phyloP scores from a whole-genome alignment of 331 rosid species.

The Dryas integrifolia region DNA sequence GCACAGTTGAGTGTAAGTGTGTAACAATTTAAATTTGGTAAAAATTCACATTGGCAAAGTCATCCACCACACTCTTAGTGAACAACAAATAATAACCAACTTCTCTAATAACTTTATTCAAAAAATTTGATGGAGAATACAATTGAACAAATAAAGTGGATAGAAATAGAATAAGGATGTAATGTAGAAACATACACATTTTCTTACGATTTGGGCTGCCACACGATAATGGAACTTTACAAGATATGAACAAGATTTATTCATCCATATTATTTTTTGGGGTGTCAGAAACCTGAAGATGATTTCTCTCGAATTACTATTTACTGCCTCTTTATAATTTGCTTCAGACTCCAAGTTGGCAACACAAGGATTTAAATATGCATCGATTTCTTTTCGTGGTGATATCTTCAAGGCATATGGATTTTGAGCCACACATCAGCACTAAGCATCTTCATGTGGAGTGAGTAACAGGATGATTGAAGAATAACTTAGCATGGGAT shows the following conservation, averaged over 20 bases:
- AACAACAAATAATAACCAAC: background rate
- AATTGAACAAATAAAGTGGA: background rate
- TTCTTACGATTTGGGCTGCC: background rate
- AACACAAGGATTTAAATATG: background rate
- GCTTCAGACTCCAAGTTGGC: background rate
- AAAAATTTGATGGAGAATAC: background rate
- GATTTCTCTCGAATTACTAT: background rate
- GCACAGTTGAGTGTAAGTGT: too few relatives aligned
- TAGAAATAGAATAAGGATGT: background rate
- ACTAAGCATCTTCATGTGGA: conserved; percentile 46
- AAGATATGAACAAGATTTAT: conserved; percentile 7
- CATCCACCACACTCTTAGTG: background rate
- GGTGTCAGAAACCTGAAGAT: background rate
- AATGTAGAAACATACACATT: background rate
- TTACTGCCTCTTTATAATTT: background rate
- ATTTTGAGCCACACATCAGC: conserved; percentile 2
- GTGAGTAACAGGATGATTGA: conserved; percentile 67
- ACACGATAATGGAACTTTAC: background rate
- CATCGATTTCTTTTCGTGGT: background rate
- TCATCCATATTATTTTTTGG: background rate
- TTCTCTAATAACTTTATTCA: background rate
- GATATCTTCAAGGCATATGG: background rate
- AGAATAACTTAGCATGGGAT: conserved; percentile 96
- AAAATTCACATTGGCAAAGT: background rate
- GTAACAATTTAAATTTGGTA: too few relatives aligned